phyloP scores from a whole-genome alignment of 495 filamentous ascomycete species.

The Xylaria longipes region DNA sequence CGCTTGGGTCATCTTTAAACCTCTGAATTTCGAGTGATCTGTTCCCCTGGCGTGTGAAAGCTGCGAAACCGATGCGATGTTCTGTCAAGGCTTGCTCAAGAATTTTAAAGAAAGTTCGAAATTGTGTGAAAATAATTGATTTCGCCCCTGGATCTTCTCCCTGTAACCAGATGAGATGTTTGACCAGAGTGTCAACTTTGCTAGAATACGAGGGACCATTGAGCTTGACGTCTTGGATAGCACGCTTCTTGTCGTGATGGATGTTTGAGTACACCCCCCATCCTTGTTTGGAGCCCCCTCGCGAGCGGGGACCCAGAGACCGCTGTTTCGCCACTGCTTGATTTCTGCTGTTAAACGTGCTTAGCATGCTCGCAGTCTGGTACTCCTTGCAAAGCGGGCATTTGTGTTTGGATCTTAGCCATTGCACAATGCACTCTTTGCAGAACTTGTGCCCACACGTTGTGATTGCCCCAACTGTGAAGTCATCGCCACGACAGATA shows the following conservation, averaged over 20 bases:
- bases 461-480: slow-evolving; percentile 83
- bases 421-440: slow-evolving; percentile 78
- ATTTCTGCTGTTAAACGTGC: slow-evolving; percentile 83
- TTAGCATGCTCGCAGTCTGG: slow-evolving; percentile 67
- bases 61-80: slow-evolving; percentile 73
- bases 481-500: slow-evolving; percentile 71
- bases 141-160: slow-evolving; percentile 86
- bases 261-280: slow-evolving; percentile 78
- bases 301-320: not conserved
- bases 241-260: slow-evolving; percentile 67
- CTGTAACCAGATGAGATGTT: slow-evolving; percentile 85
- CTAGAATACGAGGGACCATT: slow-evolving; percentile 76
- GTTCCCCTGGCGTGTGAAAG: slow-evolving; percentile 61
- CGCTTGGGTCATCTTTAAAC: slow-evolving; percentile 75
- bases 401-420: slow-evolving; percentile 67
- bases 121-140: slow-evolving; percentile 91
- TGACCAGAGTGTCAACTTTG: slow-evolving; percentile 83
- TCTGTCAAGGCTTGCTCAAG: slow-evolving; percentile 68
- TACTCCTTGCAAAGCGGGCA: slow-evolving; percentile 81
- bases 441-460: slow-evolving; percentile 92
- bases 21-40: slow-evolving; percentile 63
- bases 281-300: slow-evolving; percentile 19
- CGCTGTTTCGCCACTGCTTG: slow-evolving; percentile 55
- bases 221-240: slow-evolving; percentile 85
- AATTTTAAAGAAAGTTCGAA: slow-evolving; percentile 76